Evolutionary conservation across 2,329 filamentous ascomycete genomes (phyloP), one percentile per base, ranked within the genome.

Genomic region (Clarireedia homoeocarpa): DNA sequence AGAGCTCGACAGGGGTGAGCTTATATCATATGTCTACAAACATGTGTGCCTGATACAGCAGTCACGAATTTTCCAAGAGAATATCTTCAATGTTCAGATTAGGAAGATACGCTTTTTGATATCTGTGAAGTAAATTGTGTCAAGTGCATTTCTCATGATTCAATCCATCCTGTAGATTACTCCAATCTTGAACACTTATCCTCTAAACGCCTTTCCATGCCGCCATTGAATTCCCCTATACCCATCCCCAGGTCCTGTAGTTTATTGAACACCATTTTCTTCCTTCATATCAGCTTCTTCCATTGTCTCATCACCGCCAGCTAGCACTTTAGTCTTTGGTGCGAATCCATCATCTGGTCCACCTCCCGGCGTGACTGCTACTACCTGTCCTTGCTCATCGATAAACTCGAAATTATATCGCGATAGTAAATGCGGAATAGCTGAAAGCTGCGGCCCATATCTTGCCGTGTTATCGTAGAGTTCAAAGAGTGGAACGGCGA

Each of bases 361-460:
- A 2, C 82, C 77, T 5, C 91, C 90, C 0, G 91, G 91, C 3
- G 91, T 96, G 27, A 85, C 79, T 2, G 91, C 89, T 23, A 92
- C 88, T 6, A 95, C 85, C 55, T 95, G 86, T 58, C 91, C 92
- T 49, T 89, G 81, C 73, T 99, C 94, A 70, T 99, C 90, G 46
- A 97, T 87, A 66, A 96, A 97, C 69, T 99, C 91, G 69, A 97
- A 97, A 73, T 96, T 95, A 75, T 97, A 99, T 54, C 91, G 82
- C 61, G 91, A 96, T 10, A 99, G 81, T 4, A 97, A 80, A 71
- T 99, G 94, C 0, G 94, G 94, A 56, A 99, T 97, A 1, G 94
- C 94, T 1, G 91, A 95, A 15, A 99, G 83, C 70, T 99, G 94
- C 4, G 94, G 94, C 0, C 94, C 94, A 70, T 99, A 99, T 58